A percentile compares a stretch with the other conserved stretches of the same genome.
Conservation (phyloP, 164 flowering plant species). For the Akebia trifoliata region DNA sequence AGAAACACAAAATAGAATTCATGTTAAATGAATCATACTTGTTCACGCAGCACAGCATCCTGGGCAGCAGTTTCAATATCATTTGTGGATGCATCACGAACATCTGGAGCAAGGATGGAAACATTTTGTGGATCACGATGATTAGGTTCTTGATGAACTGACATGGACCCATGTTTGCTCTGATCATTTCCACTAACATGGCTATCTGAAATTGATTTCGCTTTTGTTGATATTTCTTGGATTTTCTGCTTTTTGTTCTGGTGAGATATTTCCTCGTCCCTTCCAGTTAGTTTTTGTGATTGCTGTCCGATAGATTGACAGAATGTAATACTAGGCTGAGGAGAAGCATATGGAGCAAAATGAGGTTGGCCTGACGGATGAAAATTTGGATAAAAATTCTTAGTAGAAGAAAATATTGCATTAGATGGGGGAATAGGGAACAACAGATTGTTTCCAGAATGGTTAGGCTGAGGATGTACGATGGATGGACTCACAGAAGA, state of each 20-base stretch:
- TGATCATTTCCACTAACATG: constrained; percentile 5
- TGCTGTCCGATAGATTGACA: constrained; percentile 12
- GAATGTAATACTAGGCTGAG: constrained; percentile 9
- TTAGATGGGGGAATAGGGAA: constrained; percentile 14
- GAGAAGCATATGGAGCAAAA: constrained; percentile 6
- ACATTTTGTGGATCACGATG: constrained; percentile 1
- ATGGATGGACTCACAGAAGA: constrained; percentile 1
- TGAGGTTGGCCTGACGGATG: constrained; percentile 2
- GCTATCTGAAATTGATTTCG: constrained; percentile 7
- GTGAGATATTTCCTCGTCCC: constrained; percentile 11
- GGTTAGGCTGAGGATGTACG: background rate
- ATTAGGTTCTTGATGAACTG: background rate
- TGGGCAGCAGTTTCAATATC: constrained; percentile 67
- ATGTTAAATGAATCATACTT: constrained; percentile 32
- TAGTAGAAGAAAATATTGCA: constrained; percentile 8
- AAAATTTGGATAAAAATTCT: constrained; percentile 11
- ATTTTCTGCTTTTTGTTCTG: constrained; percentile 15
- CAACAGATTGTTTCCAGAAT: constrained; percentile 6
- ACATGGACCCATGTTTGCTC: background rate
- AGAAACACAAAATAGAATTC: background rate
- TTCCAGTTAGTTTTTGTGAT: constrained; percentile 7
- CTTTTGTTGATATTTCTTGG: constrained; percentile 14
- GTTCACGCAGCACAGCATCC: constrained; percentile 74
- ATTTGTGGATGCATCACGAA: constrained; percentile 10
- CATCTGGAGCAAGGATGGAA: constrained; percentile 8